Conservation (phyloP, 2,329 filamentous ascomycete species). For the Pseudovirgaria hyperparasitica region DNA sequence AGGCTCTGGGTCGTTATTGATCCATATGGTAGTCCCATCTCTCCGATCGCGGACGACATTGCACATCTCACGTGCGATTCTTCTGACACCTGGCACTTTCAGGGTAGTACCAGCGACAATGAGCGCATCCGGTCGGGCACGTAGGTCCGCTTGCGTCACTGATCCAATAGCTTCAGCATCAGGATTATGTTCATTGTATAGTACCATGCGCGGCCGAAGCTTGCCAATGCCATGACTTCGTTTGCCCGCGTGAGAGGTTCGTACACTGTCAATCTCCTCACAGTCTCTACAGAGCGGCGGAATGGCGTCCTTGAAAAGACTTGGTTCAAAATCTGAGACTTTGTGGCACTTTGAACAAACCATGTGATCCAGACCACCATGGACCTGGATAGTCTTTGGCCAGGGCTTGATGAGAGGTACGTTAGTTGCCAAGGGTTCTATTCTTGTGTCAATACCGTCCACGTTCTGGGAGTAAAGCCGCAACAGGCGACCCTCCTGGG, state of each 20-base stretch:
- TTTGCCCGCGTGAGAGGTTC: constrained; percentile 65
- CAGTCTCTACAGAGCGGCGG: constrained; percentile 71
- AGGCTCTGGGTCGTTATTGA: constrained; percentile 81
- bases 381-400: constrained; percentile 86
- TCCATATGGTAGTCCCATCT: constrained; percentile 84
- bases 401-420: constrained; percentile 77
- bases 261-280: constrained; percentile 59
- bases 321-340: constrained; percentile 61
- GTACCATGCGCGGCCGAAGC: constrained; percentile 80
- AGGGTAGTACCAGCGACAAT: constrained; percentile 92
- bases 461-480: constrained; percentile 96
- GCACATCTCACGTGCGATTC: constrained; percentile 85
- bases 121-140: constrained; percentile 75
- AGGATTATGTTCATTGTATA: constrained; percentile 96
- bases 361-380: constrained; percentile 92
- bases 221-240: constrained; percentile 87
- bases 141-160: constrained; percentile 75
- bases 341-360: constrained; percentile 85
- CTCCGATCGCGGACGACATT: constrained; percentile 68
- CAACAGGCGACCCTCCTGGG: constrained; percentile 73
- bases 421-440: constrained; percentile 66
- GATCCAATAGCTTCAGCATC: constrained; percentile 93
- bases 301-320: constrained; percentile 71
- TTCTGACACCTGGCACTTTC: constrained; percentile 84
- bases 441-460: constrained; percentile 79